Conservation (phyloP, 2,329 filamentous ascomycete genomes). For the Zarea fungicola region DNA sequence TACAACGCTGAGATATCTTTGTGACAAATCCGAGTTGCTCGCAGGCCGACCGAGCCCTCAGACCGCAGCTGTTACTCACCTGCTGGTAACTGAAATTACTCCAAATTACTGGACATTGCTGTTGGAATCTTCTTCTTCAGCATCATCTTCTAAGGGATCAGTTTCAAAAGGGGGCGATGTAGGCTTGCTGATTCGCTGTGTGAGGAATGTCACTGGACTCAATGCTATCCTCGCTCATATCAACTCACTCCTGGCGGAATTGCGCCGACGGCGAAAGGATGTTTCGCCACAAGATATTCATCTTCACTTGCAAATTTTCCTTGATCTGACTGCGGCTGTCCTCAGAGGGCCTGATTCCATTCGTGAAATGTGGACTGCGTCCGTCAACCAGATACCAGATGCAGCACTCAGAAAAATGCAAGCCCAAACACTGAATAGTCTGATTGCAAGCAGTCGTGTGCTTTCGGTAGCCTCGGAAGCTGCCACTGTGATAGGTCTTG, state of each 20-base stretch:
- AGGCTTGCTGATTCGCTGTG: slow-evolving; percentile 53
- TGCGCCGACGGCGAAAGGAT: slow-evolving; percentile 33
- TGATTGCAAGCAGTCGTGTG: slow-evolving; percentile 46
- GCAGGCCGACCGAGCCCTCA: slow-evolving; percentile 51
- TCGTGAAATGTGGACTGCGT: slow-evolving; percentile 33
- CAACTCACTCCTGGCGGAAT: slow-evolving; percentile 52
- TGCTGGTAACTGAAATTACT: slow-evolving; percentile 67
- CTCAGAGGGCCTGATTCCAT: slow-evolving; percentile 35
- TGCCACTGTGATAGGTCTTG: slow-evolving; percentile 40
- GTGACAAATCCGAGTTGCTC: slow-evolving; percentile 19
- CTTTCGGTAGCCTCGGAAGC: slow-evolving; percentile 52
- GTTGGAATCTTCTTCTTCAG: slow-evolving; percentile 37
- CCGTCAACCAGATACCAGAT: slow-evolving; percentile 21
- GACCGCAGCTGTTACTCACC: slow-evolving; percentile 69
- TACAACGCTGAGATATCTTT: slow-evolving; percentile 48
- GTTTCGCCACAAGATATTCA: slow-evolving; percentile 35
- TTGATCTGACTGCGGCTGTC: slow-evolving; percentile 40
- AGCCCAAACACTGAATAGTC: slow-evolving; percentile 33
- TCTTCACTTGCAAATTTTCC: slow-evolving; percentile 38
- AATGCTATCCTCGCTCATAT: slow-evolving; percentile 72
- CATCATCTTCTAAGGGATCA: slow-evolving; percentile 13
- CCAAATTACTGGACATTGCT: slow-evolving; percentile 77
- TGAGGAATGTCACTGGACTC: slow-evolving; percentile 70
- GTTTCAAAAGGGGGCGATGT: slow-evolving; percentile 30
- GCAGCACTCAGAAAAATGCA: slow-evolving; percentile 26